Evolutionary conservation across 495 filamentous ascomycete species (phyloP).

Genomic region (Daldinia caldariorum): DNA sequence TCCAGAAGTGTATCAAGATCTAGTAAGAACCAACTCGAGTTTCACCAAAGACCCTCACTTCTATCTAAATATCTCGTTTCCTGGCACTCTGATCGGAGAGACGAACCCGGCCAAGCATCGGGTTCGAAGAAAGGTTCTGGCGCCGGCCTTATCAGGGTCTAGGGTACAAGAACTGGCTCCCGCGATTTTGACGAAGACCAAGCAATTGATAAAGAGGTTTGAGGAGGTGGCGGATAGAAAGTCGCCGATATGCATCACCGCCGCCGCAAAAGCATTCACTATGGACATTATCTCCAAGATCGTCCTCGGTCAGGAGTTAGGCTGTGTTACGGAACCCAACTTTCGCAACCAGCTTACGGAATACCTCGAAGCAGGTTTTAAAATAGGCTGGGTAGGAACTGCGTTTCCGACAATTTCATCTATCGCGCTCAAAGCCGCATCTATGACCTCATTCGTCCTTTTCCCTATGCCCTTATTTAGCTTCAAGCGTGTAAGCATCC

Average conservation of each 20-base stretch:
- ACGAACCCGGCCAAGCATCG: conserved; percentile 8
- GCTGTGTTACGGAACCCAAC: conserved; percentile 9
- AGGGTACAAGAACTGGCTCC: conserved; percentile 11
- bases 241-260: conserved; percentile 8
- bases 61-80: conserved; percentile 3
- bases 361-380: conserved; percentile 7
- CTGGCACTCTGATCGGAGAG: conserved; percentile 10
- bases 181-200: conserved; percentile 7
- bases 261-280: conserved; percentile 11
- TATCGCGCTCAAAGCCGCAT: conserved; percentile 7
- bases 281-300: conserved; percentile 18
- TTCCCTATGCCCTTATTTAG: conserved; percentile 8
- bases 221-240: neutral
- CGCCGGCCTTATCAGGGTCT: neutral
- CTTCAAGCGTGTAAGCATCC: conserved; percentile 6
- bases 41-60: conserved; percentile 5
- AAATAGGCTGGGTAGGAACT: conserved; percentile 9
- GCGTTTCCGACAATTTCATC: conserved; percentile 7
- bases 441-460: neutral
- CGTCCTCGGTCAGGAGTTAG: neutral
- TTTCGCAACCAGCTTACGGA: conserved; percentile 7
- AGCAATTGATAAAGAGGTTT: conserved; percentile 9
- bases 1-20: conserved; percentile 3
- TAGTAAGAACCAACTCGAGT: conserved; percentile 1
- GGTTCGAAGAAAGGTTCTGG: conserved; percentile 7